Evolutionary conservation across 2,329 filamentous ascomycete genomes (phyloP).

Genomic region (Paraphoma chrysanthemicola): DNA sequence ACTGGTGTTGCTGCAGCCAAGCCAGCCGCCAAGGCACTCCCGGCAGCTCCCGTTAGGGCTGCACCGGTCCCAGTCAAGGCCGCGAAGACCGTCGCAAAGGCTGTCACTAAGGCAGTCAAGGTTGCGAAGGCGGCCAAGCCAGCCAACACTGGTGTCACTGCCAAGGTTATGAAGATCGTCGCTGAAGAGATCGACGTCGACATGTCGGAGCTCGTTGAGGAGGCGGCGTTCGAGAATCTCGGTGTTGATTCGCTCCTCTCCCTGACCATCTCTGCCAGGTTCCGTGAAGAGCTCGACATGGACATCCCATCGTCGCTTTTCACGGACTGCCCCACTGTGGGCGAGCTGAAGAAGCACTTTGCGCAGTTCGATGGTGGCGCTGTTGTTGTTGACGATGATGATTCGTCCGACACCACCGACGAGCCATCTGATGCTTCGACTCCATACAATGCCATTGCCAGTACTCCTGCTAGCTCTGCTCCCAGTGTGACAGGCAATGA

Average conservation of each 20-base stretch:
- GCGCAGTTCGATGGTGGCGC: conserved; percentile 54
- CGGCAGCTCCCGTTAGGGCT: conserved; percentile 46
- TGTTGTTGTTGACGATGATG: conserved; percentile 45
- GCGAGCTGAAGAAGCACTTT: conserved; percentile 66
- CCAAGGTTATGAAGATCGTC: conserved; percentile 68
- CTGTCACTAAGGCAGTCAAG: conserved; percentile 42
- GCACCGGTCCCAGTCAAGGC: conserved; percentile 47
- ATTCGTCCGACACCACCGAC: conserved; percentile 51
- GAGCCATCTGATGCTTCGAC: conserved; percentile 49
- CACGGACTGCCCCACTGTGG: conserved; percentile 66
- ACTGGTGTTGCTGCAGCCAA: conserved; percentile 45
- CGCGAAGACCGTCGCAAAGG: conserved; percentile 62
- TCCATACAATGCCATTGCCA: conserved; percentile 51
- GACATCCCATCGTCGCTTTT: conserved; percentile 66
- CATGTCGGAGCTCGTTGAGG: conserved; percentile 64
- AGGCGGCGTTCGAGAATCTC: conserved; percentile 67
- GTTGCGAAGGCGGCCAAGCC: conserved; percentile 58
- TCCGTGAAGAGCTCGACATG: conserved; percentile 66
- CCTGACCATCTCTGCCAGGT: conserved; percentile 66
- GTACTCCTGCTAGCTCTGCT: conserved; percentile 58
- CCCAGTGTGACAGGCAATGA: conserved; percentile 55
- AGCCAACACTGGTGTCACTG: conserved; percentile 58
- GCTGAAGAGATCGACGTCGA: conserved; percentile 70
- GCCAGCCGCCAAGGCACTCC: conserved; percentile 43
- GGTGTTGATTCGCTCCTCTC: conserved; percentile 69